These are phyloP conservation scores for Helicostylum pulchrum DNA, from an alignment of 192 early-diverging fungal species.

Conservation along the genomic window DNA sequence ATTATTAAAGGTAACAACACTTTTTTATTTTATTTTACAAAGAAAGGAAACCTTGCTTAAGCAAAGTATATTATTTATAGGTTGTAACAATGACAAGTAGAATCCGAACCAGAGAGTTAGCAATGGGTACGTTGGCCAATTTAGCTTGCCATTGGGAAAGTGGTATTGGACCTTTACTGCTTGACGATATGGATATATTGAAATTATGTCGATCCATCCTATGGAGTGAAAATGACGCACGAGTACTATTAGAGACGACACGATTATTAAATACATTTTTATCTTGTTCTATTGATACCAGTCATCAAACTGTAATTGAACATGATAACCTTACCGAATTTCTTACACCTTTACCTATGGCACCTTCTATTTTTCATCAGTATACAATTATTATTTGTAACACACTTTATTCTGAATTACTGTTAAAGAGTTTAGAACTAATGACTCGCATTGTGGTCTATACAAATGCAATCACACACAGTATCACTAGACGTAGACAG, in stretches of 20 bases:
- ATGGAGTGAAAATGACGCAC: slow-evolving; percentile 28
- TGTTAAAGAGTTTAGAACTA: slow-evolving; percentile 20
- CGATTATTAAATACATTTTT: slow-evolving; percentile 27
- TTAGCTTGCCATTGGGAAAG: slow-evolving; percentile 35
- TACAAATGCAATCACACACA: slow-evolving; percentile 27
- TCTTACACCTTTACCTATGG: slow-evolving; percentile 9
- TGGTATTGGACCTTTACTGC: slow-evolving; percentile 18
- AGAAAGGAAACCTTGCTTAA: not conserved
- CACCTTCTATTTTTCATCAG: slow-evolving; percentile 25
- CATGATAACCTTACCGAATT: slow-evolving; percentile 22
- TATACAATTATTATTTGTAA: slow-evolving; percentile 31
- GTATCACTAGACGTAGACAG: not conserved
- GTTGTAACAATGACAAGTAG: slow-evolving; percentile 28
- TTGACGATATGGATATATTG: slow-evolving; percentile 31
- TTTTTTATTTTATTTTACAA: not conserved
- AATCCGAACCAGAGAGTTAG: slow-evolving; percentile 30
- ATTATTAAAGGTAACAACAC: slow-evolving; percentile 26
- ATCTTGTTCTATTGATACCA: slow-evolving; percentile 17
- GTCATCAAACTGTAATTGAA: slow-evolving; percentile 25
- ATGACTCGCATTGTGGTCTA: slow-evolving; percentile 30
- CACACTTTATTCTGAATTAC: slow-evolving; percentile 27
- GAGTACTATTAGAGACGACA: slow-evolving; percentile 25
- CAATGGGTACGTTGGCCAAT: slow-evolving; percentile 36
- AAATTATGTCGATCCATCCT: slow-evolving; percentile 24
- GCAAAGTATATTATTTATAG: slow-evolving; percentile 9